A percentile compares a stretch with the other conserved stretches of the same genome.
phyloP scores from a whole-genome alignment of 228 moss, liverwort and hornwort genomes.

The Sphagnum fallax region DNA sequence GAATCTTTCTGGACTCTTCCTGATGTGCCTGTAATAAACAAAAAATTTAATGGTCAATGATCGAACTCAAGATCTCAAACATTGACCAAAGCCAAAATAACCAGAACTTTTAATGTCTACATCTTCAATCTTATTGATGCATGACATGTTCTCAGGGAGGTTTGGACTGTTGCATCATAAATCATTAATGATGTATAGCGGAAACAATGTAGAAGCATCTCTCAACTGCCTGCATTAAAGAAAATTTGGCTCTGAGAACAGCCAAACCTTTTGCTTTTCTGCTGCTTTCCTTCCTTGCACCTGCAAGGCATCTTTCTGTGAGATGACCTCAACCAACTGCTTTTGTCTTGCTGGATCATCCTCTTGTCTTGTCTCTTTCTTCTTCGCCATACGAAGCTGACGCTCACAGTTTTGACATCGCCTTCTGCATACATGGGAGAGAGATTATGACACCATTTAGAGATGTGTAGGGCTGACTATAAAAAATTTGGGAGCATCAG shows the following conservation, averaged over 20 bases:
- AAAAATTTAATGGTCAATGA: too few relatives aligned
- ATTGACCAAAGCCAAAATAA: neutral
- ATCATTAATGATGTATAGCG: too few relatives aligned
- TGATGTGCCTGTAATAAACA: conserved; percentile 30
- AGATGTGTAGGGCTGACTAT: neutral
- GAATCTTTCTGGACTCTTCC: conserved; percentile 38
- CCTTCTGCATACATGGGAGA: conserved; percentile 24
- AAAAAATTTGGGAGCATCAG: neutral
- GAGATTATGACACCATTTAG: too few relatives aligned
- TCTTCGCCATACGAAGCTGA: conserved; percentile 43
- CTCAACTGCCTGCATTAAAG: too few relatives aligned
- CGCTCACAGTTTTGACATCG: conserved; percentile 63
- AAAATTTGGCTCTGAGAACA: too few relatives aligned
- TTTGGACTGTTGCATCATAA: neutral
- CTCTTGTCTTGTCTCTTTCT: conserved; percentile 28
- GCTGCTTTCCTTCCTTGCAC: conserved; percentile 20
- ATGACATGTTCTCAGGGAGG: neutral
- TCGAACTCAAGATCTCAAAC: too few relatives aligned
- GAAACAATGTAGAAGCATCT: too few relatives aligned
- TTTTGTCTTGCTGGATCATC: conserved; percentile 32
- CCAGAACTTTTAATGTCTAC: neutral
- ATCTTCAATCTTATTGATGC: neutral
- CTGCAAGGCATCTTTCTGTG: conserved; percentile 54
- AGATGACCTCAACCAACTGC: conserved; percentile 49
- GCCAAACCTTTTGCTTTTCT: neutral